Evolutionary conservation across 148 eudicot genomes (phyloP), one percentile per base, ranked within the genome.

Genomic region (Nepenthes mirabilis): DNA sequence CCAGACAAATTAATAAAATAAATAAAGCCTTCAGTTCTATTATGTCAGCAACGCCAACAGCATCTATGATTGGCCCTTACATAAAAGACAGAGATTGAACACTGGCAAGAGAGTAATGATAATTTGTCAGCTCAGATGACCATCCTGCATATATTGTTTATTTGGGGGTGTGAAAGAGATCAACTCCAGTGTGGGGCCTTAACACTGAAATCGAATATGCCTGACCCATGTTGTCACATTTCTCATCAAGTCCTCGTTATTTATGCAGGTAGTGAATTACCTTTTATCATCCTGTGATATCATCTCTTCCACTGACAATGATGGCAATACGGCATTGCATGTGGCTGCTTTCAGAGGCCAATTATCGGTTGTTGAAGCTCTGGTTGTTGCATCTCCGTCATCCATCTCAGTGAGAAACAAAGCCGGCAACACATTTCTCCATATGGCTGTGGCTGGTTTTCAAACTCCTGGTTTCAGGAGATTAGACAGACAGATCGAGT

Each of bases 291-390:
- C 86, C 13, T 81, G 72, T 36, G 83, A 76, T 47, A 74, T 88
- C 62, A 82, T 86, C 76, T 62, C 80, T 60, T 72, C 95, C 33
- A 64, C 68, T 33, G 89, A 93, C 80, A 85, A 83, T 56, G 70
- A 75, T n/a, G 98, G 98, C 72, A 93, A 93, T 74, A 88, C 89
- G 13, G 85, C 96, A 2, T 68, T 93, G 60, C 98, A 93, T 34
- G 75, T 80, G 34, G 98, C 98, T 59, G 96, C 98, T 61, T 75
- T 72, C 69, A 83, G 82, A 65, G 90, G 98, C 70, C 96, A 86
- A 14, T 45, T 79, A 65, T 51, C 87, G 2, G 91, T 79, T 51
- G 83, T 93, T 13, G 82, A 88, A 76, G 72, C 82, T 54, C 74
- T 93, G 49, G 65, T 93, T 59, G 72, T 57, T 34, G 79, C 91